These are phyloP conservation scores for Aureobasidium mangrovei DNA, from an alignment of 2,329 filamentous ascomycete species.

Conservation along the genomic window DNA sequence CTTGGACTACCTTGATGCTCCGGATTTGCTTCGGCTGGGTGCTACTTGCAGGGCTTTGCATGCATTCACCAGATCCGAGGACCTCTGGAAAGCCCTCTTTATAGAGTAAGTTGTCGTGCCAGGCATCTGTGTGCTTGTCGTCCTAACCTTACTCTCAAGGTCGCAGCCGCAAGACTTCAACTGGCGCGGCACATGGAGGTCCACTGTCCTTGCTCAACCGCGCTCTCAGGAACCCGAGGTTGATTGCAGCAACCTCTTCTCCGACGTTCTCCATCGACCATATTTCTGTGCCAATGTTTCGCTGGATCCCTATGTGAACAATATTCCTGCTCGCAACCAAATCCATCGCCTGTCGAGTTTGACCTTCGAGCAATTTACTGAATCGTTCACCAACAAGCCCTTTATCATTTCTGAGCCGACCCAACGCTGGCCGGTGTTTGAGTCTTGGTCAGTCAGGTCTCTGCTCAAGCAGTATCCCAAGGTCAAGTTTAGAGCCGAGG, in stretches of 20 bases:
- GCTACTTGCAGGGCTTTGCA: constrained; percentile 77
- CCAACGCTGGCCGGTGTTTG: constrained; percentile 69
- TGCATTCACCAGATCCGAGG: constrained; percentile 74
- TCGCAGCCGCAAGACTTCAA: constrained; percentile 40
- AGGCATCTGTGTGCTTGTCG: constrained; percentile 18
- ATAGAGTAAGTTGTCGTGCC: constrained; percentile 58
- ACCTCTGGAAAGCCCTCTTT: constrained; percentile 81
- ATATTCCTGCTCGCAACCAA: constrained; percentile 64
- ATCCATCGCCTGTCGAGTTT: constrained; percentile 64
- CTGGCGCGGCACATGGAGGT: constrained; percentile 81
- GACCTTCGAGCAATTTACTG: constrained; percentile 62
- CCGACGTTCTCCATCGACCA: constrained; percentile 80
- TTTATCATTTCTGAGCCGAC: constrained; percentile 82
- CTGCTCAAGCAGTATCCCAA: constrained; percentile 57
- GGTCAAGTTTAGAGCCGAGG: constrained; percentile 75
- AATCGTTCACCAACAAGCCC: constrained; percentile 66
- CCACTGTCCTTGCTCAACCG: constrained; percentile 59
- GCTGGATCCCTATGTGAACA: constrained; percentile 55
- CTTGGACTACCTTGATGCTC: constrained; percentile 63
- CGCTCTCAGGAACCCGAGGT: constrained; percentile 47
- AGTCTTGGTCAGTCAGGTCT: constrained; percentile 62
- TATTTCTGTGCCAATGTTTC: constrained; percentile 78
- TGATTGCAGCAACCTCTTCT: constrained; percentile 72
- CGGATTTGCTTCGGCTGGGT: constrained; percentile 56
- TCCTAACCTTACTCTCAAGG: constrained; percentile 25